Base-by-base conservation (phyloP, 2,329 filamentous ascomycete species). In the Orbilia quercus region DNA sequence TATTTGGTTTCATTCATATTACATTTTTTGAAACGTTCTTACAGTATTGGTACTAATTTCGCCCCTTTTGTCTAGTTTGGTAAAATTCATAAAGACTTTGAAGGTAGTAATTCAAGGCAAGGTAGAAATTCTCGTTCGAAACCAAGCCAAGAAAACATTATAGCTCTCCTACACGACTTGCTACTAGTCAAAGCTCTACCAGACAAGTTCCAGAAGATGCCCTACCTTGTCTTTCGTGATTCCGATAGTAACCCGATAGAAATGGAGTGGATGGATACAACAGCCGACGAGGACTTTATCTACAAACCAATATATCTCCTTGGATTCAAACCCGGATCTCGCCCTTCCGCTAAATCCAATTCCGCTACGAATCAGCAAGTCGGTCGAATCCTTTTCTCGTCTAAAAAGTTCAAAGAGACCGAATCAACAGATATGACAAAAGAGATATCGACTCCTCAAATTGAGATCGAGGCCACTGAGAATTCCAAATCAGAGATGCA, bases 181-280 rank as follows among this genome's bases (percentile, higher is more conserved):
- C 47, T 28, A 1, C 11, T 69, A 3, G 47, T 69, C 0, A 12
- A 48, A 31, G 44, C 22, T 7, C 11, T n/a, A 5, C 45, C 38
- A 6, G 25, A 34, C 16, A 40, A 40, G 7, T 59, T 47, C 2
- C 18, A 45, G 1, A 34, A 47, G 20, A 69, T 69, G 64, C 64
- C 55, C 4, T 55, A 51, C 16, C 40, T 59, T 2, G 36, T 47
- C 2, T 62, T 69, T 14, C n/a, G 31, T 11, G 20, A 62, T 36
- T 5, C 25, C 0, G 12, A 28, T 5, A 16, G 31, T 9, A 22
- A 14, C 7, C 28, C 25, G 18, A 16, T 69, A 4, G 23, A 69
- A 16, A 54, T 69, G 55, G 47, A 69, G 48, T 69, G 54, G 54
- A 53, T 53, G 34, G 48, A 69, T 44, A 36, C 40, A 1, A 28